phyloP scores from a whole-genome alignment of 2,329 filamentous ascomycete genomes.

The Trichoderma citrinoviride region DNA sequence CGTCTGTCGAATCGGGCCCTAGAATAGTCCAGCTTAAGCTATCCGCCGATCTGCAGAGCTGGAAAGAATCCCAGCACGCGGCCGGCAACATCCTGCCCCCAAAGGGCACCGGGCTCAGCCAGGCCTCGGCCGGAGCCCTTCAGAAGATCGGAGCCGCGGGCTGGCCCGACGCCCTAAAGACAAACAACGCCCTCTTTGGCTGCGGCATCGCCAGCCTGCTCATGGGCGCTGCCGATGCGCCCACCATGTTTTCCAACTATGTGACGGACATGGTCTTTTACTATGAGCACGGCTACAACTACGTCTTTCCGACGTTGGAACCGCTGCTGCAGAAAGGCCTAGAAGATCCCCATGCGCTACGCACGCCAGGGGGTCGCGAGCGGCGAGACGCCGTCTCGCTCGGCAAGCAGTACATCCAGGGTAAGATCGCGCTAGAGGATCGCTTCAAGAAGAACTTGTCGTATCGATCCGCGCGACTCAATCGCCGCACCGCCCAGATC shows the following conservation, averaged over 20 bases:
- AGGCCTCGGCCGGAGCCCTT: slow-evolving; percentile 20
- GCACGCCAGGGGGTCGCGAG: slow-evolving; percentile 23
- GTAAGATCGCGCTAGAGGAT: slow-evolving; percentile 25
- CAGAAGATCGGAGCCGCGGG: slow-evolving; percentile 20
- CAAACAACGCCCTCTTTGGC: slow-evolving; percentile 27
- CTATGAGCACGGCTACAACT: slow-evolving; percentile 28
- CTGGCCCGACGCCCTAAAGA: slow-evolving; percentile 25
- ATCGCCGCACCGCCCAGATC: slow-evolving; percentile 23
- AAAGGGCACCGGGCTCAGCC: slow-evolving; percentile 23
- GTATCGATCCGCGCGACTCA: slow-evolving; percentile 21
- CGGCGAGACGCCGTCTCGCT: slow-evolving; percentile 23
- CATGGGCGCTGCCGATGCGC: slow-evolving; percentile 25
- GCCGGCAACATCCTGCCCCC: slow-evolving; percentile 25
- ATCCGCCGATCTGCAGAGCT: slow-evolving; percentile 24
- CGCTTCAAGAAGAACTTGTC: slow-evolving; percentile 16
- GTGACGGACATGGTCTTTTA: slow-evolving; percentile 29
- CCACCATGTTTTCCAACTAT: slow-evolving; percentile 28
- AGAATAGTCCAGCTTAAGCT: slow-evolving; percentile 23
- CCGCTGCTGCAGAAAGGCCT: slow-evolving; percentile 23
- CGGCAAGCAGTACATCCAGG: slow-evolving; percentile 25
- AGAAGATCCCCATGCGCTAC: slow-evolving; percentile 23
- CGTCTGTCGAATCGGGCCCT: slow-evolving; percentile 7
- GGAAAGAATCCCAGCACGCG: slow-evolving; percentile 25
- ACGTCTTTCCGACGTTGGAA: slow-evolving; percentile 25
- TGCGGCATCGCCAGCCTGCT: slow-evolving; percentile 25